Base-by-base conservation (phyloP, 1,284 basidiomycete species). In the Acaromyces ingoldii region DNA sequence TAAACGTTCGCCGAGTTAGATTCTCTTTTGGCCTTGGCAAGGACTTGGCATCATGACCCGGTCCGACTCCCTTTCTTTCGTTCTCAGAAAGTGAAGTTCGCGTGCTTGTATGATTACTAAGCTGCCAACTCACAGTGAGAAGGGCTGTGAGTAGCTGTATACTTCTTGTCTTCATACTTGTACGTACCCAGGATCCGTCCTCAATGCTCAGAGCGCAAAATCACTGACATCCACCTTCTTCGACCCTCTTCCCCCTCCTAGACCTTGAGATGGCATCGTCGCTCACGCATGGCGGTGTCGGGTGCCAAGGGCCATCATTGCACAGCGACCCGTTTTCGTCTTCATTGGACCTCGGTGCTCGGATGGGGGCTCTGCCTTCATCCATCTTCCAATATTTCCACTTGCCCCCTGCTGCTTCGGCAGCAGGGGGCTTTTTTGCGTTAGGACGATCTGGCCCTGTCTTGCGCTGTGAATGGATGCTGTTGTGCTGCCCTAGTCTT, bases 181-280 rank as follows among this genome's bases (percentile, higher is more conserved):
- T 37, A 37, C 36, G 36, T 37, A 37, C 24, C 36, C 36, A 37
- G 24, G 24, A 37, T 4, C 4, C 36, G 17, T 17, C 17, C 36
- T 22, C 17, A 17, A 17, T 37, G 36, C 4, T 37, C 24, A 22
- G 24, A 17, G 36, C 17, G 17, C 36, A n/a, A n/a, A 37, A 17
- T 37, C 17, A 37, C 36, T 37, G 36, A 37, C 36, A 4, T 4
- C 36, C 24, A 6, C 24, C 24, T 22, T 37, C 24, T 37, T 37
- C 7, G 7, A 3, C 24, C 3, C 24, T 37, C 7, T 7, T 22
- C 24, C 3, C 24, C 36, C 7, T 37, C 4, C 7, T 22, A 37
- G 36, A 37, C 36, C 36, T 37, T 37, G 36, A 37, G 36, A 22
- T 37, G 36, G 36, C 36, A 37, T 37, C 36, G 36, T 37, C 36